A percentile compares a stretch with the other conserved stretches of the same genome.
Conservation (phyloP, 2,329 filamentous ascomycete genomes). For the Fusarium scirpi region DNA sequence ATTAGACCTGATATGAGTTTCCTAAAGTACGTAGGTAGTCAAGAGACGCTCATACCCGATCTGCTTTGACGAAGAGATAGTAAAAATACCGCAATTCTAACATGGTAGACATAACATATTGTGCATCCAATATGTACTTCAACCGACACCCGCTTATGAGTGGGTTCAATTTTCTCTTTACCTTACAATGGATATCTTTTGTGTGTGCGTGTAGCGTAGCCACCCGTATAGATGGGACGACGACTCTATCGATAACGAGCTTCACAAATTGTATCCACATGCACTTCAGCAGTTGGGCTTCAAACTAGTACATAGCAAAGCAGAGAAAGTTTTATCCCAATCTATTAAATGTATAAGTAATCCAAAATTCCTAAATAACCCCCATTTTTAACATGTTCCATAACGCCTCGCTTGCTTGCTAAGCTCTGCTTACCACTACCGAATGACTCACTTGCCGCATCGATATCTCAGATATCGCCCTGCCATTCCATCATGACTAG, state of each 20-base stretch:
- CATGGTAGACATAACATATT: slow-evolving; percentile 1
- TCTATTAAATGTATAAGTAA: neutral
- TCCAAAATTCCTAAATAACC: neutral
- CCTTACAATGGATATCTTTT: neutral
- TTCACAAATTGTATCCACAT: neutral
- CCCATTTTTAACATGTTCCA: slow-evolving; percentile 10
- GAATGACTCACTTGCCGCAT: slow-evolving; percentile 48
- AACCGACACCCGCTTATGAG: neutral
- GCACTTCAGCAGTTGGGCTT: neutral
- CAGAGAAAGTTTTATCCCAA: neutral
- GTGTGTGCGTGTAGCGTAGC: neutral
- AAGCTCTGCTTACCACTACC: slow-evolving; percentile 28
- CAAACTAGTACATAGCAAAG: neutral
- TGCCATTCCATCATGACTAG: slow-evolving; percentile 3
- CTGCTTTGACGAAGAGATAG: neutral
- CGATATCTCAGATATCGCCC: slow-evolving; percentile 9
- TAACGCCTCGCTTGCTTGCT: slow-evolving; percentile 44
- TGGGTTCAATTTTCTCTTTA: neutral
- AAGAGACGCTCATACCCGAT: neutral
- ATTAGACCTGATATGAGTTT: neutral
- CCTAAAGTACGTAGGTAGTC: neutral
- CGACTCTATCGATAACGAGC: neutral
- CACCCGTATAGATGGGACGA: neutral
- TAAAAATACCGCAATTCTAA: slow-evolving; percentile 14
- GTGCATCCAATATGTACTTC: neutral